Conservation (phyloP, 805 yeast species). For the Kuraishia floccosa region DNA sequence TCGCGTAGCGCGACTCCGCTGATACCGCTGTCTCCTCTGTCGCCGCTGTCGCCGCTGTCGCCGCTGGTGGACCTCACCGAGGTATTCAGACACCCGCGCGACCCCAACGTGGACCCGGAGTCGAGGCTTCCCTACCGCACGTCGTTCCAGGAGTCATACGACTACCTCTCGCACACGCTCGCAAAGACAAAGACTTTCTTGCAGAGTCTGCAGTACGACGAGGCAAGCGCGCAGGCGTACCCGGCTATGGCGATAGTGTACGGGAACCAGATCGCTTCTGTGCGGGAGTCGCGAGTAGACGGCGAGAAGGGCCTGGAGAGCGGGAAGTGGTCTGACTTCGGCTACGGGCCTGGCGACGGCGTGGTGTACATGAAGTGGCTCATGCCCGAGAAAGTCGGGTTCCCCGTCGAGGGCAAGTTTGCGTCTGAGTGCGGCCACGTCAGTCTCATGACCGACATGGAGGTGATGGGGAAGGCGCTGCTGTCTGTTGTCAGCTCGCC, state of each 20-base stretch:
- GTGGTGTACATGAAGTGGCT: constrained; percentile 77
- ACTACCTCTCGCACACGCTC: constrained; percentile 53
- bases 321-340: constrained; percentile 68
- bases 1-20: neutral
- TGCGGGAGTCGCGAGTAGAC: constrained; percentile 63
- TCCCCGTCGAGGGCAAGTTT: constrained; percentile 59
- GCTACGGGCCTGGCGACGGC: constrained; percentile 90
- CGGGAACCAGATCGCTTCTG: constrained; percentile 77
- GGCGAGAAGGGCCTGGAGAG: constrained; percentile 49
- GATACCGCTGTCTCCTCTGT: neutral
- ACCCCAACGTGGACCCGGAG: constrained; percentile 1
- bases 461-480: constrained; percentile 63
- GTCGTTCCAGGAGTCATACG: constrained; percentile 47
- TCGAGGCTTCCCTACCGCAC: constrained; percentile 11
- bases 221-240: constrained; percentile 32
- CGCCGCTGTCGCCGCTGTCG: neutral
- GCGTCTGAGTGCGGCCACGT: constrained; percentile 68
- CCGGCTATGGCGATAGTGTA: constrained; percentile 83
- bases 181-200: constrained; percentile 46
- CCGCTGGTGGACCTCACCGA: neutral
- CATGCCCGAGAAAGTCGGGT: constrained; percentile 69
- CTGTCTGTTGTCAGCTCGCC: constrained; percentile 46
- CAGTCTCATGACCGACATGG: constrained; percentile 62
- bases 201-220: constrained; percentile 41
- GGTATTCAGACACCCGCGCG: constrained; percentile 3